A percentile compares a stretch with the other conserved stretches of the same genome.
These are phyloP conservation scores for Pneumocystis oryctolagi DNA, from an alignment of 1,139 yeast genomes.

Conservation along the genomic window DNA sequence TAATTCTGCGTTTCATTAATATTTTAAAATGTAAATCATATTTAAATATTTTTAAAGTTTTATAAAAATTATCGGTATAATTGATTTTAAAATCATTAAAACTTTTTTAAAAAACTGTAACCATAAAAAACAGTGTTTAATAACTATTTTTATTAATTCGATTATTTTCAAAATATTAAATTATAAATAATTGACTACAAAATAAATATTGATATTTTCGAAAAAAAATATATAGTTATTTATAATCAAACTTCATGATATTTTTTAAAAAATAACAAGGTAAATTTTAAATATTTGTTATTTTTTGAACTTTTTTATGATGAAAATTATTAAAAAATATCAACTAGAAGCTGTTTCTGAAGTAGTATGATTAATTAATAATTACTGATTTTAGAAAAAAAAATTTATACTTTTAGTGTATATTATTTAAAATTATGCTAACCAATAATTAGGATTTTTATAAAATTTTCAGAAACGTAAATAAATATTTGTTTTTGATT, in stretches of 20 bases:
- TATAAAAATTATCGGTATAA: no score
- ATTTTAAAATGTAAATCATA: no score
- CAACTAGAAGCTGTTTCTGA: conserved; percentile 1
- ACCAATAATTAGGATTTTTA: neutral
- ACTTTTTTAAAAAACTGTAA: no score
- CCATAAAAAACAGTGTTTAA: neutral
- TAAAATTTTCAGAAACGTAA: neutral
- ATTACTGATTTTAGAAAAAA: neutral
- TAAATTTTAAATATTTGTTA: neutral
- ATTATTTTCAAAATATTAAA: neutral
- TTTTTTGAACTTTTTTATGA: neutral
- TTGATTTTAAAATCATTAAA: no score
- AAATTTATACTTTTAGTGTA: neutral
- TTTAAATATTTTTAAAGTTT: no score
- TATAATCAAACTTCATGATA: neutral
- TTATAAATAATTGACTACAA: neutral
- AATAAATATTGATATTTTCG: neutral
- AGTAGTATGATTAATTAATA: neutral
- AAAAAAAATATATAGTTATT: neutral
- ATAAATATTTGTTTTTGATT: neutral
- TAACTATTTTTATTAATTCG: neutral
- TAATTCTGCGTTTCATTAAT: no score
- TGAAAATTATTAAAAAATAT: neutral
- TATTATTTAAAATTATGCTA: neutral
- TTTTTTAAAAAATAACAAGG: neutral